Evolutionary conservation across 2,329 filamentous ascomycete species (phyloP).

Genomic region (Chaetomium olivaceum): DNA sequence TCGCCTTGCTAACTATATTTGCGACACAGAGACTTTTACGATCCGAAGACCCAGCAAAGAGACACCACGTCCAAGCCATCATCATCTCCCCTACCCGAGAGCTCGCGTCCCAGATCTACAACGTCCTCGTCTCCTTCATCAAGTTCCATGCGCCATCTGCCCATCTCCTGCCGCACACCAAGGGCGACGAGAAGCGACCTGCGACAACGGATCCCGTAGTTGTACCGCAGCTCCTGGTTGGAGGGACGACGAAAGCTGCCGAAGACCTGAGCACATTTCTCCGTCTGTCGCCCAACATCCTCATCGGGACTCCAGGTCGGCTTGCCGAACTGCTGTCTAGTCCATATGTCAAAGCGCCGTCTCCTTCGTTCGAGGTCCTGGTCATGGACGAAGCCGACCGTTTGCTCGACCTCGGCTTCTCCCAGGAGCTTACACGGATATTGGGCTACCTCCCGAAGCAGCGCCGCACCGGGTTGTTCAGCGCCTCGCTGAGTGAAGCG

Average conservation of each 20-base stretch:
- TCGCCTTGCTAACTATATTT: slow-evolving; percentile 53
- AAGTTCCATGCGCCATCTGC: slow-evolving; percentile 82
- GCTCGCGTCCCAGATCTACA: slow-evolving; percentile 85
- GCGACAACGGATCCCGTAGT: slow-evolving; percentile 54
- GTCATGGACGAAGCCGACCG: slow-evolving; percentile 95
- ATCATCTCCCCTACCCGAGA: slow-evolving; percentile 93
- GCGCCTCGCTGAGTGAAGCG: slow-evolving; percentile 92
- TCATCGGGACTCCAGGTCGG: slow-evolving; percentile 88
- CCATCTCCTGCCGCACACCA: slow-evolving; percentile 57
- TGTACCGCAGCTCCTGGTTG: slow-evolving; percentile 84
- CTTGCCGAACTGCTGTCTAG: slow-evolving; percentile 85
- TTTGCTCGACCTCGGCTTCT: slow-evolving; percentile 90
- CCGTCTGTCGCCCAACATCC: slow-evolving; percentile 78
- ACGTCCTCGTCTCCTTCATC: slow-evolving; percentile 74
- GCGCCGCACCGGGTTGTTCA: slow-evolving; percentile 88
- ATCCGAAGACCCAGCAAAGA: slow-evolving; percentile 79
- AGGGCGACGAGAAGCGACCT: slow-evolving; percentile 58
- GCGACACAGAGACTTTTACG: slow-evolving; percentile 68
- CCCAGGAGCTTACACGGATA: slow-evolving; percentile 84
- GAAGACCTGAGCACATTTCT: slow-evolving; percentile 87
- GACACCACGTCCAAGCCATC: slow-evolving; percentile 86
- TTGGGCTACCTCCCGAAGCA: slow-evolving; percentile 86
- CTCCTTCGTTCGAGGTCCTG: slow-evolving; percentile 86
- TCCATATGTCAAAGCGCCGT: slow-evolving; percentile 81
- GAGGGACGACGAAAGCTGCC: slow-evolving; percentile 74